Percentiles rank a stretch among this genome's conserved stretches.
Conservation (phyloP, 2,329 filamentous ascomycete genomes). For the Plenodomus lindquistii region DNA sequence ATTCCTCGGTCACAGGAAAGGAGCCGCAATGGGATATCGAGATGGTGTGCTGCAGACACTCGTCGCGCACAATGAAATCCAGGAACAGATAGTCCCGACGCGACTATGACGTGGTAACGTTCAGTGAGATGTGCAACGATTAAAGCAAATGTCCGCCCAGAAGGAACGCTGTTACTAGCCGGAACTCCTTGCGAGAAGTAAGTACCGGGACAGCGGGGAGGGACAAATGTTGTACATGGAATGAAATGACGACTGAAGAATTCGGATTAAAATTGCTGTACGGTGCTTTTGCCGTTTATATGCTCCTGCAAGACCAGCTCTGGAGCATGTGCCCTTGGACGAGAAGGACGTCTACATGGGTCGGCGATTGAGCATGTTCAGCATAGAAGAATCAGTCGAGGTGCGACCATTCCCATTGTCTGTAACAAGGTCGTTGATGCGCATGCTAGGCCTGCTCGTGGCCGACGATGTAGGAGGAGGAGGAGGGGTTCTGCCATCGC, state of each 20-base stretch:
- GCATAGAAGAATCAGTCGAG: slow-evolving; percentile 49
- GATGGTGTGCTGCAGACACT: not conserved
- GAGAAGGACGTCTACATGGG: slow-evolving; percentile 33
- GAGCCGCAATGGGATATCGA: not conserved
- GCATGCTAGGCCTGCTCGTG: slow-evolving; percentile 45
- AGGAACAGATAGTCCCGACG: slow-evolving; percentile 14
- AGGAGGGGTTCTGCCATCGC: slow-evolving; percentile 46
- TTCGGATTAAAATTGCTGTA: slow-evolving; percentile 7
- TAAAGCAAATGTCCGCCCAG: slow-evolving; percentile 26
- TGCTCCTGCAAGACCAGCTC: slow-evolving; percentile 35
- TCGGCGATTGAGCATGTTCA: slow-evolving; percentile 48
- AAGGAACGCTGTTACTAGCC: slow-evolving; percentile 23
- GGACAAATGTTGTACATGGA: slow-evolving; percentile 25
- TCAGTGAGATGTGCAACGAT: not conserved
- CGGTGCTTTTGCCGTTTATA: slow-evolving; percentile 11
- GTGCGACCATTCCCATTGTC: slow-evolving; percentile 44
- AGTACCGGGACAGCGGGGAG: slow-evolving; percentile 15
- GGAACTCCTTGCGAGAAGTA: slow-evolving; percentile 18
- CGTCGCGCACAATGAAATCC: not conserved
- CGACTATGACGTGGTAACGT: slow-evolving; percentile 15
- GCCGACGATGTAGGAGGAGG: slow-evolving; percentile 42
- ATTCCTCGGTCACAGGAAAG: not conserved
- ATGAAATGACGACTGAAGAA: slow-evolving; percentile 14
- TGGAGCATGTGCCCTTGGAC: slow-evolving; percentile 17
- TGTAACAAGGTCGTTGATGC: slow-evolving; percentile 48